Conservation (phyloP, 768 basidiomycete genomes). For the Macrolepiota albuminosa region DNA sequence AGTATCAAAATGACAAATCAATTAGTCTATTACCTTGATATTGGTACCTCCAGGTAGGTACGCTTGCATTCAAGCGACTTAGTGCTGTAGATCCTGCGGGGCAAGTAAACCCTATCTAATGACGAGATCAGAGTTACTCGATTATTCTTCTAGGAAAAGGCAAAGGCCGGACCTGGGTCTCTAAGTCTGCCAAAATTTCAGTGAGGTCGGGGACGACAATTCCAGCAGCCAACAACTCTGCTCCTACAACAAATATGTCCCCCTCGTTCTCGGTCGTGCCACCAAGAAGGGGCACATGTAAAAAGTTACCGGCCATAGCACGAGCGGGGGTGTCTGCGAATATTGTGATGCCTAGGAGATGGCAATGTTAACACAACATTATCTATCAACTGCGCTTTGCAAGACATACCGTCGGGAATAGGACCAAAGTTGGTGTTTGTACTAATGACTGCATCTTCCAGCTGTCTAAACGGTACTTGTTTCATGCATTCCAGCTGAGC, state of each 20-base stretch:
- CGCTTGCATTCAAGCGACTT: conserved; percentile 23
- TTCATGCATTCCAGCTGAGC: conserved; percentile 34
- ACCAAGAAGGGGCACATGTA: conserved; percentile 16
- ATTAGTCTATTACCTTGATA: conserved; percentile 19
- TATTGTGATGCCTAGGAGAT: conserved; percentile 25
- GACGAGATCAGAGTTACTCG: not conserved
- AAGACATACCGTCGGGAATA: conserved; percentile 26
- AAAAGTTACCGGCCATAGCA: conserved; percentile 15
- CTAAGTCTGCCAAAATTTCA: conserved; percentile 23
- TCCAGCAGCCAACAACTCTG: conserved; percentile 22
- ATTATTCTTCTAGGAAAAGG: not conserved
- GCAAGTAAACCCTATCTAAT: conserved; percentile 23
- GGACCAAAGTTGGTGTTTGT: conserved; percentile 23
- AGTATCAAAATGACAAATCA: not conserved
- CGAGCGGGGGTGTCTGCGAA: conserved; percentile 24
- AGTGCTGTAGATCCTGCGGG: conserved; percentile 21
- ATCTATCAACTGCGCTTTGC: not conserved
- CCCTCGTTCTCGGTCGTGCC: conserved; percentile 31
- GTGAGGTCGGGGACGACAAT: conserved; percentile 25
- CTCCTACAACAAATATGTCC: conserved; percentile 28
- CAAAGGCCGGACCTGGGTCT: conserved; percentile 22
- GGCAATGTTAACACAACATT: not conserved
- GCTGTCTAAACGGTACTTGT: conserved; percentile 21
- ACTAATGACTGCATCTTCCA: conserved; percentile 28
- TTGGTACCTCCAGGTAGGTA: conserved; percentile 18